Evolutionary conservation across 2,329 filamentous ascomycete genomes (phyloP).

Genomic region (Penicillium sp.): DNA sequence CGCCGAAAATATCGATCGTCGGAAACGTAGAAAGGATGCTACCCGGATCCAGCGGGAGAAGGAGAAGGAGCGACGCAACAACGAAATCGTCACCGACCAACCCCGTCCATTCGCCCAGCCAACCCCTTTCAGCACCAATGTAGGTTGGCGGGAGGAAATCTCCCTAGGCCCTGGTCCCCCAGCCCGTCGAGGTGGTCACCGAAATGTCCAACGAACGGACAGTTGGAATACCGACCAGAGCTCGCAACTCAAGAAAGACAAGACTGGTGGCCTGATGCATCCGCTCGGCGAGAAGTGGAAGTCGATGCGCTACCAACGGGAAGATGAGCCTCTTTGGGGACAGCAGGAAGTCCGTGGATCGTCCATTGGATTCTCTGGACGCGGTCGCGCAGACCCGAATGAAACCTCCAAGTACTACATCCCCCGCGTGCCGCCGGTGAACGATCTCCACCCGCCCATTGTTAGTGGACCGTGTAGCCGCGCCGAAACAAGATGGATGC

Average conservation of each 20-base stretch:
- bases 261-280: slow-evolving; percentile 29
- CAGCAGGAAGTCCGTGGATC: slow-evolving; percentile 53
- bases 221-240: slow-evolving; percentile 45
- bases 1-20: slow-evolving; percentile 58
- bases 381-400: slow-evolving; percentile 30
- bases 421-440: slow-evolving; percentile 61
- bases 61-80: slow-evolving; percentile 54
- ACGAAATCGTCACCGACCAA: slow-evolving; percentile 50
- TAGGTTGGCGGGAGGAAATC: slow-evolving; percentile 83
- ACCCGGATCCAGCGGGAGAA: slow-evolving; percentile 59
- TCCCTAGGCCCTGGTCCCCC: slow-evolving; percentile 66
- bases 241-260: slow-evolving; percentile 41
- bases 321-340: slow-evolving; percentile 82
- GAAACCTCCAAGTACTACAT: slow-evolving; percentile 52
- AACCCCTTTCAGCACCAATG: slow-evolving; percentile 71
- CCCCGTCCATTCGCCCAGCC: slow-evolving; percentile 70
- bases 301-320: slow-evolving; percentile 67
- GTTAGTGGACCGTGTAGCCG: slow-evolving; percentile 63
- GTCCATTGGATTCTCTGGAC: slow-evolving; percentile 43
- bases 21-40: slow-evolving; percentile 62
- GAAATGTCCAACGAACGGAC: slow-evolving; percentile 49
- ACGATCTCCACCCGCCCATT: slow-evolving; percentile 76
- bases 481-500: slow-evolving; percentile 77
- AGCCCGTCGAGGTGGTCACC: slow-evolving; percentile 46
- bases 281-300: slow-evolving; percentile 59